phyloP scores from a whole-genome alignment of 306 rosid species.

The Psophocarpus tetragonolobus region DNA sequence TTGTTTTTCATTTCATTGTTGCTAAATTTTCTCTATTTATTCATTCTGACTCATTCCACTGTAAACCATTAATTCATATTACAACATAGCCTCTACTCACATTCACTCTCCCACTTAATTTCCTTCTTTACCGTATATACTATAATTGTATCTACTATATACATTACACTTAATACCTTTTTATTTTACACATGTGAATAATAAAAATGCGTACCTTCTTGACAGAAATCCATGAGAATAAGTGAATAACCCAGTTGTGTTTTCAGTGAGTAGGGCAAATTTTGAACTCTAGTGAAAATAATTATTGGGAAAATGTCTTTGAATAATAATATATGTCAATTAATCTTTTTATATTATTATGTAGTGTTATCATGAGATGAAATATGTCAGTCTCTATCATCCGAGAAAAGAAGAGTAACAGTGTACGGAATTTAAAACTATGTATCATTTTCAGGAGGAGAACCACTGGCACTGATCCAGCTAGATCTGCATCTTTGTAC shows the following conservation, averaged over 20 bases:
- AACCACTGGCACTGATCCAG: slow-evolving; percentile 7
- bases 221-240: too few species aligned
- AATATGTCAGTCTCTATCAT: slow-evolving; percentile 7
- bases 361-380: not conserved
- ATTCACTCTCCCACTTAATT: slow-evolving; percentile 21
- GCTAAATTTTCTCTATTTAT: slow-evolving; percentile 19
- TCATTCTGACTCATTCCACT: slow-evolving; percentile 36
- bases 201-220: too few species aligned
- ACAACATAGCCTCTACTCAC: slow-evolving; percentile 31
- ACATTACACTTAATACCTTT: not conserved
- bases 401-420: not conserved
- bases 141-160: not conserved
- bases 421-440: not conserved
- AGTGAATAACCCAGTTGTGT: not conserved
- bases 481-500: slow-evolving; percentile 11
- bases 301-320: not conserved
- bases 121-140: not conserved
- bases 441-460: not conserved
- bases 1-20: slow-evolving; percentile 3
- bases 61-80: slow-evolving; percentile 28
- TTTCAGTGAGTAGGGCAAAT: not conserved
- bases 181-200: not conserved
- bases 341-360: not conserved
- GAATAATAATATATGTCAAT: not conserved
- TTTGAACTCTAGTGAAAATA: not conserved